Evolutionary conservation across 192 early-diverging fungal genomes (phyloP), one percentile per base, ranked within the genome.

Genomic region (Backusella westeae): DNA sequence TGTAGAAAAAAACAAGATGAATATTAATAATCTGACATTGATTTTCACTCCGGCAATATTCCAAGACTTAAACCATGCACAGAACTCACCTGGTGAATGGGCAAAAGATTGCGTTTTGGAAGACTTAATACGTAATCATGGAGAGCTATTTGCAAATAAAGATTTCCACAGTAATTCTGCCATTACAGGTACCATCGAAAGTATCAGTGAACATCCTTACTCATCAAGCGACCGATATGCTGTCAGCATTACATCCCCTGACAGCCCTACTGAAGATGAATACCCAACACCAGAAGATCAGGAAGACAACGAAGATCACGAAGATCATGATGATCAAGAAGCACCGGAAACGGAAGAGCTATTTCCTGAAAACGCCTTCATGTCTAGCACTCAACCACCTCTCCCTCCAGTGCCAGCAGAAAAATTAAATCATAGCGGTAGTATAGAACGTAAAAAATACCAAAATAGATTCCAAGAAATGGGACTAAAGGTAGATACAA

Each of bases 31-130:
- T 75, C 41, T 93, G 0, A 87, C 87, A 1, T 74, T 91, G 68
- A 84, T 93, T 21, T 93, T 93, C 72, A 87, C 87, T 5, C 86
- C 89, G 0, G 89, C 90, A 4, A 83, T 91, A 29, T 92, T 92
- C 78, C 88, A 89, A 34, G 87, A 88, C 49, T 85, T 85, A 32
- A 85, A 85, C 69, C 85, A 83, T n/a, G 85, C 83, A 1, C 72
- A 77, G 34, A 52, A 36, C 15, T 75, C 74, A 49, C 76, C 78
- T 12, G 82, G 78, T n/a, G 82, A 83, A 78, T 83, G 78, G 78
- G 36, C 39, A 23, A 67, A 67, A 9, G 82, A 83, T 42, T 73
- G 76, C 65, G 79, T 83, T 8, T 75, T 83, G 9, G 75, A 83
- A 74, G 82, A 83, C 59, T 71, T 83, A 21, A 80, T 83, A 39